Percentiles rank a stretch among this genome's conserved stretches.
Evolutionary conservation across 495 filamentous ascomycete species (phyloP).

Genomic region (Polyplosphaeria fusca): DNA sequence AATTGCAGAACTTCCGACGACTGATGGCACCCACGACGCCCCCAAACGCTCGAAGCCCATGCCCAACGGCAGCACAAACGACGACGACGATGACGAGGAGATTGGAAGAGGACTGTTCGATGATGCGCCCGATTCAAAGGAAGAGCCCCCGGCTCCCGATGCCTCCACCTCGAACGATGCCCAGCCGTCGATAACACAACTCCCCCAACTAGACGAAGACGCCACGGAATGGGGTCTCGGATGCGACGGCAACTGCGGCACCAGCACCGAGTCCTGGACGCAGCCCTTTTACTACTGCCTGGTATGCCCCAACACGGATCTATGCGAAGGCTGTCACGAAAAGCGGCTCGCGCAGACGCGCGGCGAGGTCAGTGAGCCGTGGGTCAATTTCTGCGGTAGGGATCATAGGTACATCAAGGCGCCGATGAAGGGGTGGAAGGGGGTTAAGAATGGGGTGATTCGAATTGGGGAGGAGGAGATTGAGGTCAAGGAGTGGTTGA

Average conservation of each 20-base stretch:
- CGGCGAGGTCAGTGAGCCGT: background rate
- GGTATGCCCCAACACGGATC: conserved; percentile 11
- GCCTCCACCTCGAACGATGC: no score
- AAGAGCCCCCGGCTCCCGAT: no score
- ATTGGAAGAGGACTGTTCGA: no score
- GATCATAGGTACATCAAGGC: conserved; percentile 32
- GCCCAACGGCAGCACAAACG: no score
- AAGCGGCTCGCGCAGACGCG: background rate
- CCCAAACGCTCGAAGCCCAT: no score
- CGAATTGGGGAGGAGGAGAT: conserved; percentile 27
- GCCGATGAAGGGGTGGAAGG: conserved; percentile 36
- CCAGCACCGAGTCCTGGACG: background rate
- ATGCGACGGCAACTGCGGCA: background rate
- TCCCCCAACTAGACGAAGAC: no score
- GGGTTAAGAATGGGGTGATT: conserved; percentile 34
- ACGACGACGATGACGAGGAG: no score
- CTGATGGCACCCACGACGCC: no score
- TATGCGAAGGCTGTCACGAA: conserved; percentile 11
- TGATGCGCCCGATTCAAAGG: no score
- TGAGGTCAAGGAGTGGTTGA: conserved; percentile 31
- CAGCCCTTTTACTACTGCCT: conserved; percentile 14
- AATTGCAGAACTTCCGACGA: no score
- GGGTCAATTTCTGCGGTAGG: conserved; percentile 17
- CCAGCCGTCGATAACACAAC: no score
- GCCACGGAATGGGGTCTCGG: no score